These are phyloP conservation scores for Centrapalus pauciflorus DNA, from an alignment of 129 eudicot species.

Conservation along the genomic window DNA sequence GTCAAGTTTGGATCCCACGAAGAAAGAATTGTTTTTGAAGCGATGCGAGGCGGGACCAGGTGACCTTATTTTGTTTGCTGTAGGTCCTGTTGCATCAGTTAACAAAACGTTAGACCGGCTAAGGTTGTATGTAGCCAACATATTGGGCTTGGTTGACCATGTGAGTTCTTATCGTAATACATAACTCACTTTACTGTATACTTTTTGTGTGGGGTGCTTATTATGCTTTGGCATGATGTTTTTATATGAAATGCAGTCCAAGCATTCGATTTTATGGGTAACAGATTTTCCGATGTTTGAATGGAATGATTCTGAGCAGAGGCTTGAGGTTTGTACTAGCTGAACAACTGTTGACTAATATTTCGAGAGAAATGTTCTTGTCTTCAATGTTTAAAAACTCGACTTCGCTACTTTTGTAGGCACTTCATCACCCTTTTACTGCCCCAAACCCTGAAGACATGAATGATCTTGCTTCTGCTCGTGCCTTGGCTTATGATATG, in stretches of 20 bases:
- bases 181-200: background rate
- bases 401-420: slow-evolving; percentile 36
- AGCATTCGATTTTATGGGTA: slow-evolving; percentile 91
- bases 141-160: slow-evolving; percentile 69
- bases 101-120: slow-evolving; percentile 85
- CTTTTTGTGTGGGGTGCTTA: background rate
- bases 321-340: slow-evolving; percentile 75
- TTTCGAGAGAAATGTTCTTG: background rate
- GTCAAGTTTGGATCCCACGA: slow-evolving; percentile 54
- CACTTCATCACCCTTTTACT: slow-evolving; percentile 96
- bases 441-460: slow-evolving; percentile 95
- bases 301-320: slow-evolving; percentile 81
- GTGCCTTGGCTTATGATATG: slow-evolving; percentile 99
- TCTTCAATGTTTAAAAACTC: background rate
- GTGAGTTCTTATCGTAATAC: slow-evolving; percentile 35
- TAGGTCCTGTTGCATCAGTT: slow-evolving; percentile 60
- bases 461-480: slow-evolving; percentile 85
- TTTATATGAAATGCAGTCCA: slow-evolving; percentile 38
- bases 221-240: slow-evolving; percentile 17
- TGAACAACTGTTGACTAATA: background rate
- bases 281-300: slow-evolving; percentile 99
- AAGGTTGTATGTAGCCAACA: slow-evolving; percentile 61
- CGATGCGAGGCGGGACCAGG: slow-evolving; percentile 63
- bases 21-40: slow-evolving; percentile 45
- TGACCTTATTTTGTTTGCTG: slow-evolving; percentile 91